Evolutionary conservation across 371 early-diverging fungal genomes (phyloP).

Genomic region (Syncephalastrum racemosum): DNA sequence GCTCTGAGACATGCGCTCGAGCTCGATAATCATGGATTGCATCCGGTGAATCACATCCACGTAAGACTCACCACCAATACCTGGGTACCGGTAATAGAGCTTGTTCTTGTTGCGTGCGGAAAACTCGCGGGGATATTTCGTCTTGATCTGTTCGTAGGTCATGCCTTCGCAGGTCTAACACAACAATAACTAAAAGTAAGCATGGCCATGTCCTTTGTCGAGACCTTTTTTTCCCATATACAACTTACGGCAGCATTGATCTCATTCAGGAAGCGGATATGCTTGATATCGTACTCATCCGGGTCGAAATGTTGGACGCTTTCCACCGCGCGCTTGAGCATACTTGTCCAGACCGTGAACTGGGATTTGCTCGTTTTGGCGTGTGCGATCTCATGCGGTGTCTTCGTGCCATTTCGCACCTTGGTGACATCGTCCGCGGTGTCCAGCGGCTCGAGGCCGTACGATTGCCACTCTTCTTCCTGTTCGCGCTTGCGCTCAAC

Average conservation of each 20-base stretch:
- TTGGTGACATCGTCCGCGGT: background rate
- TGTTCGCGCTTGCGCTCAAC: conserved; percentile 30
- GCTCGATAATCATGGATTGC: conserved; percentile 80
- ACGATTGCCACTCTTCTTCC: conserved; percentile 28
- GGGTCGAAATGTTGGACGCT: conserved; percentile 71
- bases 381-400: conserved; percentile 18
- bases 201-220: background rate
- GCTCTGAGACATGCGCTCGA: conserved; percentile 78
- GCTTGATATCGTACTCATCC: conserved; percentile 69
- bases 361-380: conserved; percentile 33
- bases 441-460: conserved; percentile 32
- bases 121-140: conserved; percentile 66
- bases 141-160: conserved; percentile 69
- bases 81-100: conserved; percentile 81
- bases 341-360: conserved; percentile 77
- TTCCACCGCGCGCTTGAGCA: conserved; percentile 69
- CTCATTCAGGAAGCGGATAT: conserved; percentile 77
- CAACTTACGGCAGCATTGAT: conserved; percentile 77
- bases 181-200: conserved; percentile 5
- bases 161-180: conserved; percentile 47
- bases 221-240: background rate
- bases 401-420: conserved; percentile 7
- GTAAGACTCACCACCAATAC: conserved; percentile 84
- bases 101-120: conserved; percentile 67
- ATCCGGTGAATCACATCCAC: conserved; percentile 84